Evolutionary conservation across 768 basidiomycete species (phyloP).

Genomic region (Termitomyces bulborhizus): DNA sequence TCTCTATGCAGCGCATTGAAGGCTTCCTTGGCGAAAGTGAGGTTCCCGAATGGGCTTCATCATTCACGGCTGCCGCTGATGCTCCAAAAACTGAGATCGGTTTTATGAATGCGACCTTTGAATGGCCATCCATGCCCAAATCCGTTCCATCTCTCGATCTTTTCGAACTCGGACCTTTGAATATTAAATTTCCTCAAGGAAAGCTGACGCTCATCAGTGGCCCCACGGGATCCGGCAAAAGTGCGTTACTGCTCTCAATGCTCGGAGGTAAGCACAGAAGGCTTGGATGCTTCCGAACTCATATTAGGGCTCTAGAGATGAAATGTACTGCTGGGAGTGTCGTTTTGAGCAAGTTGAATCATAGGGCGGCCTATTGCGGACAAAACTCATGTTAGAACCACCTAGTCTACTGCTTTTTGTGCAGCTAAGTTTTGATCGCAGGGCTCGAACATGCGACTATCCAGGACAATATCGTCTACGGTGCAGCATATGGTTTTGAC

Average conservation of each 20-base stretch:
- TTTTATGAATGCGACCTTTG: constrained; percentile 48
- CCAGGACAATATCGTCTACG: constrained; percentile 76
- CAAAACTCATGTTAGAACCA: constrained; percentile 52
- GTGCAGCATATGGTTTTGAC: constrained; percentile 51
- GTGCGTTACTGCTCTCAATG: constrained; percentile 52
- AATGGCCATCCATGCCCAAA: constrained; percentile 42
- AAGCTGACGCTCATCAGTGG: constrained; percentile 56
- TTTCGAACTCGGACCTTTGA: constrained; percentile 53
- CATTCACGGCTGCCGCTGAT: constrained; percentile 34
- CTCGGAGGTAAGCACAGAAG: constrained; percentile 47
- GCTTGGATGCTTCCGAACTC: neutral
- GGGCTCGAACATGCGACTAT: constrained; percentile 83
- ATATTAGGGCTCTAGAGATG: constrained; percentile 41
- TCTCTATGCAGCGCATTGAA: constrained; percentile 80
- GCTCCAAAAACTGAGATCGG: constrained; percentile 32
- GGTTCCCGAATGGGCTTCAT: constrained; percentile 73
- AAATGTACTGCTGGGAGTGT: constrained; percentile 48
- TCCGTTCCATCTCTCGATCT: constrained; percentile 22
- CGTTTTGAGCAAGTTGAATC: constrained; percentile 46
- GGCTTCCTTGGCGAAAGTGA: constrained; percentile 67
- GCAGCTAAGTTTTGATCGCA: constrained; percentile 20
- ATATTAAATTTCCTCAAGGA: constrained; percentile 52
- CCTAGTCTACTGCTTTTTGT: neutral
- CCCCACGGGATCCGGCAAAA: constrained; percentile 68
- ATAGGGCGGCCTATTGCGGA: constrained; percentile 63